Percentiles rank a stretch among this genome's conserved stretches.
Conservation (phyloP, 2,329 filamentous ascomycete genomes). For the Beauveria scarabaeidicola region DNA sequence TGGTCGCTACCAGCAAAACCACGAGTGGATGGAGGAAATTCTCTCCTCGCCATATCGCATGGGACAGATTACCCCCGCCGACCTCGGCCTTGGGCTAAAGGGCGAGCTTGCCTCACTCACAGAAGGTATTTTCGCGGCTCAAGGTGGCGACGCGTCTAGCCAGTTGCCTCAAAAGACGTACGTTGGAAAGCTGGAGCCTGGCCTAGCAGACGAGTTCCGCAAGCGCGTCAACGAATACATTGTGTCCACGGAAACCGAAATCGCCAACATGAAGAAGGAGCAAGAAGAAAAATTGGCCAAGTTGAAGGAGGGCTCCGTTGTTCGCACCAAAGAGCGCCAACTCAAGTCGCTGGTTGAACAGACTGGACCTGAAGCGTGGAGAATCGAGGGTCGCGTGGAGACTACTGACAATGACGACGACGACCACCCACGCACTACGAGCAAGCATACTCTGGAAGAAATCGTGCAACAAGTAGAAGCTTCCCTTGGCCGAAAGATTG, state of each 20-base stretch:
- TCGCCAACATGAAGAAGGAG: slow-evolving; percentile 72
- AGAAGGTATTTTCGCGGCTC: slow-evolving; percentile 70
- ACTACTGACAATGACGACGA: slow-evolving; percentile 39
- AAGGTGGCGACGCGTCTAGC: slow-evolving; percentile 39
- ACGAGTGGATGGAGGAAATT: slow-evolving; percentile 99
- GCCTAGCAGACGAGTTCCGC: slow-evolving; percentile 76
- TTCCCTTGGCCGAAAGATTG: slow-evolving; percentile 58
- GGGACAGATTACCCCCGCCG: slow-evolving; percentile 74
- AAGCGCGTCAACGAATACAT: slow-evolving; percentile 67
- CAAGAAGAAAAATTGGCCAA: slow-evolving; percentile 70
- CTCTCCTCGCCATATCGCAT: slow-evolving; percentile 84
- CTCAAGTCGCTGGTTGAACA: slow-evolving; percentile 59
- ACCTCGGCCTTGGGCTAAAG: slow-evolving; percentile 76
- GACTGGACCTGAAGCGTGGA: slow-evolving; percentile 52
- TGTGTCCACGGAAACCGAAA: slow-evolving; percentile 66
- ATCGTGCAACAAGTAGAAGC: slow-evolving; percentile 69
- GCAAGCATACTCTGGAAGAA: slow-evolving; percentile 55
- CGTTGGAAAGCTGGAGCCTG: slow-evolving; percentile 56
- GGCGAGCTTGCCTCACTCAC: slow-evolving; percentile 78
- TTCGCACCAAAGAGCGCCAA: slow-evolving; percentile 68
- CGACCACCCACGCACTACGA: slow-evolving; percentile 30
- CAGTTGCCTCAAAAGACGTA: slow-evolving; percentile 49
- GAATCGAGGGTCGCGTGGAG: slow-evolving; percentile 49
- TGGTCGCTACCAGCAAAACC: slow-evolving; percentile 83
- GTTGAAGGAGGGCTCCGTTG: slow-evolving; percentile 59